Conservation (phyloP, 306 rosid genomes). For the Dryas octopetala region DNA sequence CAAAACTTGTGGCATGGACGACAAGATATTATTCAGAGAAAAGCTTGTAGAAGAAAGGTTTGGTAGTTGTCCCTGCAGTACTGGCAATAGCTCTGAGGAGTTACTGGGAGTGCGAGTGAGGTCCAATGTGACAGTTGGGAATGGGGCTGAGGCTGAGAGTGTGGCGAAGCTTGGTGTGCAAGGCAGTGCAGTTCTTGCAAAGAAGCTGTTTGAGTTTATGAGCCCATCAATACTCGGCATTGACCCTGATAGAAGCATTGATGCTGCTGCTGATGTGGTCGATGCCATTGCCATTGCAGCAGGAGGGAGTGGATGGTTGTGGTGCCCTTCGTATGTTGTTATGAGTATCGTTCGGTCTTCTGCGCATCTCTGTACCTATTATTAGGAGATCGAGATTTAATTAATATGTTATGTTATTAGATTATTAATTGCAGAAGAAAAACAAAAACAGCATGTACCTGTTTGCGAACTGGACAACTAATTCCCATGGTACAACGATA, state of each 20-base stretch:
- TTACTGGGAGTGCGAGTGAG: constrained; percentile 40
- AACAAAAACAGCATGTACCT: constrained; percentile 25
- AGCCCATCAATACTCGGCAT: constrained; percentile 50
- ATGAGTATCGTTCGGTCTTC: constrained; percentile 59
- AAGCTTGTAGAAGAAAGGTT: neutral
- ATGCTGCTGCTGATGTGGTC: constrained; percentile 66
- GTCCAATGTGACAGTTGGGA: constrained; percentile 71
- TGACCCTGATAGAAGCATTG: constrained; percentile 72
- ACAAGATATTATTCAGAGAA: neutral
- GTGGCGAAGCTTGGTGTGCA: constrained; percentile 50
- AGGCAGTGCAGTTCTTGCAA: constrained; percentile 34
- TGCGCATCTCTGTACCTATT: constrained; percentile 73
- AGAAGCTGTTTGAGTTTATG: constrained; percentile 31
- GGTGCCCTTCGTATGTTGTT: constrained; percentile 77
- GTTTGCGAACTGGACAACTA: constrained; percentile 68
- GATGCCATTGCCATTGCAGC: constrained; percentile 70
- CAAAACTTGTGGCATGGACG: constrained; percentile 25
- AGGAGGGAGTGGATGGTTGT: constrained; percentile 79
- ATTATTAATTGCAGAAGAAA: neutral
- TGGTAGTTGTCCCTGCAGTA: constrained; percentile 1
- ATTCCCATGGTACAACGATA: constrained; percentile 72
- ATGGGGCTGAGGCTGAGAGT: constrained; percentile 73
- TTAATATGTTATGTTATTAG: neutral
- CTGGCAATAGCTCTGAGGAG: constrained; percentile 9
- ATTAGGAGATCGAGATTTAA: neutral